Conservation (phyloP, 331 rosid species). For the Phaseolus coccineus region DNA sequence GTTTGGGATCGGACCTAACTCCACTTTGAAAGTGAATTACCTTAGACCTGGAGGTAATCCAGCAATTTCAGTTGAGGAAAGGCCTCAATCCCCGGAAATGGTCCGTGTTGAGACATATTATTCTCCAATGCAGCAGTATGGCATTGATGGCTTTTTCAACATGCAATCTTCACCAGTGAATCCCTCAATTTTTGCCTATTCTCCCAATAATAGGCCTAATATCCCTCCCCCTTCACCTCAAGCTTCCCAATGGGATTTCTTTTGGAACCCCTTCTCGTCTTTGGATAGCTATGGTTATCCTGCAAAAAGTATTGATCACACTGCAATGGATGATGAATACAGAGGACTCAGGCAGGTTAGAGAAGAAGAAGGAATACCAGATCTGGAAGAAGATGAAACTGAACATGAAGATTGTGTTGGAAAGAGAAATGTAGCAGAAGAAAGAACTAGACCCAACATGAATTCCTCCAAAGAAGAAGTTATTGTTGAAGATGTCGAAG, state of each 20-base stretch:
- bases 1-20: conserved; percentile 54
- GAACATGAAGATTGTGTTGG: conserved; percentile 59
- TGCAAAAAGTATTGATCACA: conserved; percentile 54
- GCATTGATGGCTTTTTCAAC: conserved; percentile 62
- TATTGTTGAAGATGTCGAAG: conserved; percentile 68
- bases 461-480: conserved; percentile 62
- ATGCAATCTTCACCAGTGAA: conserved; percentile 68
- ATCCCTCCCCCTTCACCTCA: conserved; percentile 80
- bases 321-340: conserved; percentile 63
- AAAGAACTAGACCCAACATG: conserved; percentile 47
- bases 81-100: conserved; percentile 68
- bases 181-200: conserved; percentile 64
- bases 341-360: conserved; percentile 75
- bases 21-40: conserved; percentile 64
- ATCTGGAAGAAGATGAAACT: conserved; percentile 78
- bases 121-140: conserved; percentile 61
- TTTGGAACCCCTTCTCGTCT: conserved; percentile 90
- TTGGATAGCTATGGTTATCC: conserved; percentile 75
- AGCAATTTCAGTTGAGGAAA: conserved; percentile 76
- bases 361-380: conserved; percentile 89
- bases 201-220: conserved; percentile 61
- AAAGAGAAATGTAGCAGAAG: conserved; percentile 53
- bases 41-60: conserved; percentile 75
- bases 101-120: conserved; percentile 66
- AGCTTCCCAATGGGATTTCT: conserved; percentile 81